Base-by-base conservation (phyloP, 305 asterid genomes). In the Fraxinus greggii region DNA sequence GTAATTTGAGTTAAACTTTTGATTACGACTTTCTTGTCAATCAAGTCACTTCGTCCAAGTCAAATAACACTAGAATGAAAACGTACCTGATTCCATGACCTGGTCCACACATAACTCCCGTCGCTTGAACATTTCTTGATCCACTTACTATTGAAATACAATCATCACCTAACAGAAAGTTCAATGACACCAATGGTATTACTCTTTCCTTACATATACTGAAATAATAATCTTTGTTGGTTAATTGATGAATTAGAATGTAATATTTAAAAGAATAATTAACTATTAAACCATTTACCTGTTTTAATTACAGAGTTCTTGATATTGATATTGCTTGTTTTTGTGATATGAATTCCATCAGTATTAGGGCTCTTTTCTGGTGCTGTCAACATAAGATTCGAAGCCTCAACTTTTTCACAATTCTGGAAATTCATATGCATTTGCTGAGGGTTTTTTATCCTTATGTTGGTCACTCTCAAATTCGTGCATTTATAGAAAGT, bases 31-130 rank as follows among this genome's bases (percentile, higher is more conserved):
- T 54, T 54, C 10, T n/a, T 54, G 19, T 54, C 26, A 54, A 19
- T 54, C 65, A 54, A 54, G 12, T 54, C 65, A 54, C 65, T 54
- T 54, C 9, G 9, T 54, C 24, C 65, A 48, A 15, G 1, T 4
- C 24, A n/a, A 45, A 45, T 3, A 45, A 45, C 6, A 45, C 54
- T 12, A 45, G 17, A 45, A 45, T 45, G 54, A 13, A 13, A 35
- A 51, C 23, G 8, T 84, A 95, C 99, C 99, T 96, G 80, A 96
- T 96, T 85, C 99, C 99, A 79, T 96, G 99, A 31, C 99, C 98
- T 1, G 98, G 98, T 74, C 99, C 99, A 85, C 99, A 96, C 33
- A 78, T 82, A 59, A 94, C 90, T 45, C 87, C 87, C 31, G 84
- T 88, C 42, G 90, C 93, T 78, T 75, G 81, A 75, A 96, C 89